Percentiles rank a stretch among this genome's conserved stretches.
Conservation (phyloP, 768 basidiomycete genomes). For the Boletus huronensis region DNA sequence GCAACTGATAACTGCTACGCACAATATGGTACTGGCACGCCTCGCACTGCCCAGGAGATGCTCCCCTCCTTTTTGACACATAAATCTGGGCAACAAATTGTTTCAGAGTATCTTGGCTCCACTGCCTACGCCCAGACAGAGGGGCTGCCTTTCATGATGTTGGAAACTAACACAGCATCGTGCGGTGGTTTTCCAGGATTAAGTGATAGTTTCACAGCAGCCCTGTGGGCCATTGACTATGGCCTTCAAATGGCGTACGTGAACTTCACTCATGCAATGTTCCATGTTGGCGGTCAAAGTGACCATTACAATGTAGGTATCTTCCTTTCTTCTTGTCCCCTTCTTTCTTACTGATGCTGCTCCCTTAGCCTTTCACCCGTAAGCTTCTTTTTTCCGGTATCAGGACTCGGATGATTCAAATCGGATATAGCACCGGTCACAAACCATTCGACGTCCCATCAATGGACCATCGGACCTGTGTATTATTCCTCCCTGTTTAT, state of each 20-base stretch:
- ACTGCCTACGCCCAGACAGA: slow-evolving; percentile 37
- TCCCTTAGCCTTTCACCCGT: slow-evolving; percentile 38
- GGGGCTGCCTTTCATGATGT: slow-evolving; percentile 48
- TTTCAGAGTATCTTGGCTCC: slow-evolving; percentile 50
- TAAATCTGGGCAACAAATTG: slow-evolving; percentile 43
- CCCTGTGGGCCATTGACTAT: slow-evolving; percentile 53
- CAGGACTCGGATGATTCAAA: not conserved
- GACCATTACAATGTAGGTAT: slow-evolving; percentile 59
- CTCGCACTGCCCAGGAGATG: slow-evolving; percentile 41
- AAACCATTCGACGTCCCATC: slow-evolving; percentile 53
- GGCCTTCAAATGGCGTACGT: slow-evolving; percentile 48
- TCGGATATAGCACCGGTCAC: slow-evolving; percentile 42
- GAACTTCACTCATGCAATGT: slow-evolving; percentile 42
- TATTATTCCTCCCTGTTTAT: slow-evolving; percentile 73
- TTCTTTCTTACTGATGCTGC: not conserved
- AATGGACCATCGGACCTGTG: slow-evolving; percentile 69
- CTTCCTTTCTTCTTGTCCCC: not conserved
- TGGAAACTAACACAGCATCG: slow-evolving; percentile 57
- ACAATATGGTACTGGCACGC: slow-evolving; percentile 40
- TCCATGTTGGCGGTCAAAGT: slow-evolving; percentile 60
- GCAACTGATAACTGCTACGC: slow-evolving; percentile 59
- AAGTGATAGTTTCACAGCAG: slow-evolving; percentile 55
- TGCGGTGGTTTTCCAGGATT: slow-evolving; percentile 45
- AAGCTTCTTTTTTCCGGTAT: not conserved
- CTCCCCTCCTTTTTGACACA: slow-evolving; percentile 55